Conservation (phyloP, 495 filamentous ascomycete species). For the Daldinia bambusicola region DNA sequence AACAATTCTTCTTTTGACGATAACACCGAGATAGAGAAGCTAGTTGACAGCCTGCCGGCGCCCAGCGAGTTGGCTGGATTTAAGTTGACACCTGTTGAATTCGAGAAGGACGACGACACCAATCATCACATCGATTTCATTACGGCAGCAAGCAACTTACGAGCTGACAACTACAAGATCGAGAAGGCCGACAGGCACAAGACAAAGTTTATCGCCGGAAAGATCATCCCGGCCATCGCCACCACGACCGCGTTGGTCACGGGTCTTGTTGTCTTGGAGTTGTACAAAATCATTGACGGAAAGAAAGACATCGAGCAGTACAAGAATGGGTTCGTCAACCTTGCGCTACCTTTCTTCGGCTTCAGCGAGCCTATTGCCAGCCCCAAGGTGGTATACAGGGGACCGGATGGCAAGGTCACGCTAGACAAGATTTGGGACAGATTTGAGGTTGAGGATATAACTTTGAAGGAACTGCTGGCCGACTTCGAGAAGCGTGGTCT, state of each 20-base stretch:
- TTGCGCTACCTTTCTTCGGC: conserved; percentile 96
- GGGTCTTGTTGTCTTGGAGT: conserved; percentile 89
- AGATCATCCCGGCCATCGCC: conserved; percentile 99
- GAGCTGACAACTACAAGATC: conserved; percentile 98
- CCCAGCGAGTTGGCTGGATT: conserved; percentile 85
- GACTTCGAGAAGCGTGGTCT: conserved; percentile 83
- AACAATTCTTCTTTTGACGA: conserved; percentile 70
- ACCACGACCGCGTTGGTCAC: conserved; percentile 97
- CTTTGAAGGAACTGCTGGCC: conserved; percentile 82
- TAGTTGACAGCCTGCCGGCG: conserved; percentile 75
- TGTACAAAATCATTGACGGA: conserved; percentile 97
- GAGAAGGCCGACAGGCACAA: conserved; percentile 90
- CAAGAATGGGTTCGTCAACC: conserved; percentile 98
- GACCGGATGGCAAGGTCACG: conserved; percentile 77
- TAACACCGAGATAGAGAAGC: conserved; percentile 72
- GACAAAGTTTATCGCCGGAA: conserved; percentile 99
- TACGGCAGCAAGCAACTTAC: conserved; percentile 93
- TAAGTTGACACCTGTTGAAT: conserved; percentile 91
- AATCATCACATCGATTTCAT: conserved; percentile 99
- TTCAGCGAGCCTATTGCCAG: conserved; percentile 96
- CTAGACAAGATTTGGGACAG: conserved; percentile 99
- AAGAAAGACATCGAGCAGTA: conserved; percentile 95
- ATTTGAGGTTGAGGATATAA: conserved; percentile 90
- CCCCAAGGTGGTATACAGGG: conserved; percentile 87
- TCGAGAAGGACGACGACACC: conserved; percentile 98